These are phyloP conservation scores for Rhodotorula diobovata DNA, from an alignment of 768 basidiomycete species.

Conservation along the genomic window DNA sequence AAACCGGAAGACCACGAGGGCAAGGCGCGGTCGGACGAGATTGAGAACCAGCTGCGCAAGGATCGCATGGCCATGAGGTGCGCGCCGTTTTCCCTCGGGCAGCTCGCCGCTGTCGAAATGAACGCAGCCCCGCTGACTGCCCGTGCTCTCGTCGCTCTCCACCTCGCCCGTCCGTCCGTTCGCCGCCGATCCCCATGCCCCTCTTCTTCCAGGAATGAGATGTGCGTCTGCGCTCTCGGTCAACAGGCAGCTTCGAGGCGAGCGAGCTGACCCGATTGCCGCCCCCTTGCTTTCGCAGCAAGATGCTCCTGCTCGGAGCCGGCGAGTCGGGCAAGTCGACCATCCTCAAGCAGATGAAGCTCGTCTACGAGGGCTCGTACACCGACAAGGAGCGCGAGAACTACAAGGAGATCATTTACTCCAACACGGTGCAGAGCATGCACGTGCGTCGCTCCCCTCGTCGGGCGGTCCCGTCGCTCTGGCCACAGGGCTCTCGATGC, in stretches of 20 bases:
- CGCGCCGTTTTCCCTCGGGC: neutral
- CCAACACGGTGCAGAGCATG: slow-evolving; percentile 91
- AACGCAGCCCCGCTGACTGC: neutral
- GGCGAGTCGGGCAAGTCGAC: slow-evolving; percentile 98
- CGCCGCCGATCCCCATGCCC: slow-evolving; percentile 55
- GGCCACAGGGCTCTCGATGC: no score
- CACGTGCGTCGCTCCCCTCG: slow-evolving; percentile 55
- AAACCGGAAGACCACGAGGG: slow-evolving; percentile 42
- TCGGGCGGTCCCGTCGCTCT: slow-evolving; percentile 19
- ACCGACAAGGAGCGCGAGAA: slow-evolving; percentile 81
- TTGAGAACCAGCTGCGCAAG: slow-evolving; percentile 83
- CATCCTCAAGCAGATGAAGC: slow-evolving; percentile 94
- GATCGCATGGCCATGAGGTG: slow-evolving; percentile 64
- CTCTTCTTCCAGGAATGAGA: slow-evolving; percentile 69
- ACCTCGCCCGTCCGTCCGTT: neutral
- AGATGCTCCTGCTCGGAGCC: slow-evolving; percentile 91
- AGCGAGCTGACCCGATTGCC: neutral
- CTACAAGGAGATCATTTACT: slow-evolving; percentile 92
- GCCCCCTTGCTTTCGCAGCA: slow-evolving; percentile 46
- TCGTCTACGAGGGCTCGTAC: slow-evolving; percentile 87
- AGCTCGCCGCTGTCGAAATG: no score
- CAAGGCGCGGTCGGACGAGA: slow-evolving; percentile 69
- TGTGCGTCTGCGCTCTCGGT: slow-evolving; percentile 44
- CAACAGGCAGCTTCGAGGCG: fast-evolving
- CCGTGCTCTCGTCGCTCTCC: neutral